Base-by-base conservation (phyloP, 108 stramenopile species). In the Cyclostephanos invisitatus region DNA sequence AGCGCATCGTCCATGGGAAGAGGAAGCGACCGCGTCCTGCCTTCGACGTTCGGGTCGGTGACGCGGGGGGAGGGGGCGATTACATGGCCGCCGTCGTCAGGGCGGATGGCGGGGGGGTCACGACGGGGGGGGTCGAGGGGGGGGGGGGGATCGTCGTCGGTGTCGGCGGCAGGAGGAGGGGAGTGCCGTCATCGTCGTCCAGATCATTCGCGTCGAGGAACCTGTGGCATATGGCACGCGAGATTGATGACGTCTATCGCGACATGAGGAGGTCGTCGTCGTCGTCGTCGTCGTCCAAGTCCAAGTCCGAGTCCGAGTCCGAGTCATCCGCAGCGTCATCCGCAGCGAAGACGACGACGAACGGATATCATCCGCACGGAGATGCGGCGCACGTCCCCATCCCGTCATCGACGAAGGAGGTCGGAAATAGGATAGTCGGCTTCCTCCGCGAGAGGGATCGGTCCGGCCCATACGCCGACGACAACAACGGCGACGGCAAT, bases 401-500 rank as follows among this genome's bases (percentile, higher is more conserved):
- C 15, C 15, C 12, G 44, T 0, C 44, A 3, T 14, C 15, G 44
- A 15, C 14, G 10, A 8, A 40, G 44, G 15, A 15, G 44, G 44
- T 46, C 2, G 44, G 44, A 14, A 46, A 0, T 14, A 46, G 15
- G 15, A 46, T 46, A 46, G 14, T 17, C 2, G 2, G 14, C 44
- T 46, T 46, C 44, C 44, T 46, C 44, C 44, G 44, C 44, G 44
- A 46, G 14, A 46, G 44, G 44, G 44, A 46, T 46, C 44, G 44
- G 44, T 11, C 44, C 44, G 40, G 40, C 40, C 14, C 0, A 14
- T 14, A 15, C 44, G 3, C 1, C 40, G 10, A 11, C 40, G 44
- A 15, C 1, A 14, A 46, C 15, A 3, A 46, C 15, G 44, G 15
- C 44, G 14, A 15, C 3, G 44, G 44, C 44, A 15, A 46, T 46